A percentile compares a stretch with the other conserved stretches of the same genome.
Conservation (phyloP, 345 rosid genomes). For the Gossypium anomalum region DNA sequence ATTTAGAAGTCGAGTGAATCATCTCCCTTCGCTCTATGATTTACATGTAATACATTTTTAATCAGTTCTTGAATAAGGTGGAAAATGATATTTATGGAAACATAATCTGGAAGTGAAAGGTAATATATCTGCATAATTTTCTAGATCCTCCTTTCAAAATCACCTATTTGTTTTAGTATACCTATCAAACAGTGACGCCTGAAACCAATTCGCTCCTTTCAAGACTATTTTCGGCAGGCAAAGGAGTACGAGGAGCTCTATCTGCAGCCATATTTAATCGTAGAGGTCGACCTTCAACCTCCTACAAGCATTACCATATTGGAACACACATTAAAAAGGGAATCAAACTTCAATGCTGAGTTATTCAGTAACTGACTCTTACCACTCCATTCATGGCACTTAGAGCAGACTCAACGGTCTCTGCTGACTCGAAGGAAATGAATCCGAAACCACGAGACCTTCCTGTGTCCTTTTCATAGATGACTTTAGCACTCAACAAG, state of each 20-base stretch:
- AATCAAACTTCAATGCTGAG: neutral
- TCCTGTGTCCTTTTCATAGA: constrained; percentile 64
- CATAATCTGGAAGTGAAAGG: neutral
- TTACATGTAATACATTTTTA: constrained; percentile 6
- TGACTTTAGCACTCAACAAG: constrained; percentile 70
- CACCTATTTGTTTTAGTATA: neutral
- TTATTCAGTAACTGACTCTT: constrained; percentile 20
- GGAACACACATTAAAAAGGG: constrained; percentile 1
- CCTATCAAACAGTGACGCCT: constrained; percentile 37
- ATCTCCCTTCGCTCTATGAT: constrained; percentile 7
- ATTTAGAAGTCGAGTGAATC: neutral
- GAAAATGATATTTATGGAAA: neutral
- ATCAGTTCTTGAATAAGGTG: neutral
- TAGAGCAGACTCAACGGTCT: constrained; percentile 55
- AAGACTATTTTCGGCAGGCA: constrained; percentile 21
- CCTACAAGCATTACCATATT: constrained; percentile 38
- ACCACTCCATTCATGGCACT: constrained; percentile 75
- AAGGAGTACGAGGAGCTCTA: constrained; percentile 34
- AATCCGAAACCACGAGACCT: constrained; percentile 91
- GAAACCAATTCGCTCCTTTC: constrained; percentile 54
- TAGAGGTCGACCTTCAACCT: constrained; percentile 84
- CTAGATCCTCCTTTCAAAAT: neutral
- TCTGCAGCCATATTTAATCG: constrained; percentile 65
- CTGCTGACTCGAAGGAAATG: constrained; percentile 66
- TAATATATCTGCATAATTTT: neutral